Evolutionary conservation across 2,329 filamentous ascomycete genomes (phyloP).

Genomic region (Tolypocladium pustulatum): DNA sequence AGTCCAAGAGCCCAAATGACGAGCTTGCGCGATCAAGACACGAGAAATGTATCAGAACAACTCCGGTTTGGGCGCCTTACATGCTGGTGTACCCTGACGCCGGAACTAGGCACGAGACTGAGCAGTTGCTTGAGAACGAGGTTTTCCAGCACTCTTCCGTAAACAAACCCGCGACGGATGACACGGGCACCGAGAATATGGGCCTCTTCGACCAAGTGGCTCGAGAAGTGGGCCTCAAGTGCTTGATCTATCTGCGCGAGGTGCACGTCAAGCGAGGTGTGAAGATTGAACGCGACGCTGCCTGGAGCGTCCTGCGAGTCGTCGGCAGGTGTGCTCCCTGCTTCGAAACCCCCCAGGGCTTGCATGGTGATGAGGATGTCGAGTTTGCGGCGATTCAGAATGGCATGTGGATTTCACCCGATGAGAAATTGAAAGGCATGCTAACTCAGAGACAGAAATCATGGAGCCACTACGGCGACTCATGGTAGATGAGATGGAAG

Average conservation of each 20-base stretch:
- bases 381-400: conserved; percentile 15
- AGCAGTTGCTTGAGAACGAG: conserved; percentile 31
- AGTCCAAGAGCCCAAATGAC: conserved; percentile 16
- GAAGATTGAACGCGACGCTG: conserved; percentile 31
- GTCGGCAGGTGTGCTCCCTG: conserved; percentile 31
- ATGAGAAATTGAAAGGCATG: background rate
- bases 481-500: conserved; percentile 47
- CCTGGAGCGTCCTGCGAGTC: conserved; percentile 30
- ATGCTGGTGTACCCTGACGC: conserved; percentile 37
- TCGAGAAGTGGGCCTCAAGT: conserved; percentile 31
- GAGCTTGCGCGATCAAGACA: conserved; percentile 11
- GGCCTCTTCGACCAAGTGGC: conserved; percentile 14
- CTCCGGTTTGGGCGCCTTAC: conserved; percentile 39
- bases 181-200: conserved; percentile 7
- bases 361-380: conserved; percentile 17
- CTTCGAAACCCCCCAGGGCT: conserved; percentile 23
- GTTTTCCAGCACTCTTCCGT: conserved; percentile 26
- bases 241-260: conserved; percentile 35
- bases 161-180: conserved; percentile 13
- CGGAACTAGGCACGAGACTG: conserved; percentile 28
- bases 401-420: conserved; percentile 11
- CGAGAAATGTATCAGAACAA: conserved; percentile 11
- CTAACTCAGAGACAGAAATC: conserved; percentile 20
- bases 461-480: conserved; percentile 39
- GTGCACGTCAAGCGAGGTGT: conserved; percentile 30